Conservation (phyloP, 208 protist genomes). For the Crithidia brevicula region DNA sequence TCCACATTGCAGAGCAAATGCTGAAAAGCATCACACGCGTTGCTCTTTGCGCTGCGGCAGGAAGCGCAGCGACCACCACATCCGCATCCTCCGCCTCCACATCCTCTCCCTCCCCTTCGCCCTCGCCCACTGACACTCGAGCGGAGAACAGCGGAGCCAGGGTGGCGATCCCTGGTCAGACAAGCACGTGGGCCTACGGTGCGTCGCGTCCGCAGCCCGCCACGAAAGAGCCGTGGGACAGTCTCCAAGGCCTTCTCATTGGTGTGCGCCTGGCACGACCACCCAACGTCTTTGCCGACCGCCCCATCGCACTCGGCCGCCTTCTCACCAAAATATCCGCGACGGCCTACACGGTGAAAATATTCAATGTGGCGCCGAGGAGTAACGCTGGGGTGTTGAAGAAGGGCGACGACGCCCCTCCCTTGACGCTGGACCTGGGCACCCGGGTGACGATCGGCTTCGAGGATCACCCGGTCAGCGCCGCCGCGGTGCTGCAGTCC, state of each 20-base stretch:
- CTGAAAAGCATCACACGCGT: constrained; percentile 11
- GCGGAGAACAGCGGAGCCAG: background rate
- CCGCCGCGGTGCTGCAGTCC: constrained; percentile 5
- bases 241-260: constrained; percentile 60
- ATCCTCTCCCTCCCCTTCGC: background rate
- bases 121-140: background rate
- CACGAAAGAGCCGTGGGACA: constrained; percentile 41
- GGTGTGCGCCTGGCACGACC: constrained; percentile 51
- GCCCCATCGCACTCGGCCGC: constrained; percentile 59
- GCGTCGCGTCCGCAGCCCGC: constrained; percentile 15
- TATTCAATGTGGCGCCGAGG: constrained; percentile 5
- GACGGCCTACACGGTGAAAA: constrained; percentile 44
- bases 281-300: constrained; percentile 52
- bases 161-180: constrained; percentile 1
- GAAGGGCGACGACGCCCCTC: constrained; percentile 18
- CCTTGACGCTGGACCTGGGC: constrained; percentile 38
- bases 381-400: constrained; percentile 5
- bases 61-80: background rate
- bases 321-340: constrained; percentile 51
- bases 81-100: background rate
- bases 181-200: constrained; percentile 14
- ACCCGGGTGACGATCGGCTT: constrained; percentile 42
- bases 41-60: constrained; percentile 8
- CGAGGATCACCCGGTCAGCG: constrained; percentile 15
- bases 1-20: constrained; percentile 6